Base-by-base conservation (phyloP, 495 filamentous ascomycete species). In the Cercophora newfieldiana region DNA sequence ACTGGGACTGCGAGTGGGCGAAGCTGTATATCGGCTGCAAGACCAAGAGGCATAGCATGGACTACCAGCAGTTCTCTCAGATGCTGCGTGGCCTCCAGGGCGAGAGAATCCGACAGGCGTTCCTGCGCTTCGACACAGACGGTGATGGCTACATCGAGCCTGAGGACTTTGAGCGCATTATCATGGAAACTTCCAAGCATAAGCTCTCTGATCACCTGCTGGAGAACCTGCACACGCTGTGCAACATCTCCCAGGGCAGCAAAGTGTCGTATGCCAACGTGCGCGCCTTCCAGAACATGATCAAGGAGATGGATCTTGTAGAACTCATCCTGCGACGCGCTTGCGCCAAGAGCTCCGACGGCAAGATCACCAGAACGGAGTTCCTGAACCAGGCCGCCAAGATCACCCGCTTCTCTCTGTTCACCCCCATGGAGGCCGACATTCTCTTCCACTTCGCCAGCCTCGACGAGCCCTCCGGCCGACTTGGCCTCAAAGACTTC, bases 371-470 rank as follows among this genome's bases (percentile, higher is more conserved):
- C 5, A 86, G 92, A 29, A 86, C 92, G 19, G 95, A 98, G 70
- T 99, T 99, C 78, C 80, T 99, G 53, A 96, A 97, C 78, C 93
- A 97, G 78, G 95, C 95, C 21, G 88, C 94, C 24, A 88, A 88
- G 48, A 87, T 93, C 70, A 95, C 93, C 25, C 88, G 96, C 22
- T 99, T 97, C 79, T 93, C 93, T 4, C 83, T 95, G 0, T 97
- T 97, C 78, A 97, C 95, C 0, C 95, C 95, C 1, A 97, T 99
- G 94, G 95, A 99, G 77, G 95, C 96, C 2, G 95, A 98, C 75
- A 98, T 99, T 69, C 85, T 99, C 19, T 99, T 99, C 83, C 95
- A 99, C 77, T 99, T 99, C 71, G 95, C 95, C 47, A 92, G 93
- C 50, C 81, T 99, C 51, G 92, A 97, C 73, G 89, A 93, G 65